Evolutionary conservation across 1,284 basidiomycete genomes (phyloP).

Genomic region (Trametes sp.): DNA sequence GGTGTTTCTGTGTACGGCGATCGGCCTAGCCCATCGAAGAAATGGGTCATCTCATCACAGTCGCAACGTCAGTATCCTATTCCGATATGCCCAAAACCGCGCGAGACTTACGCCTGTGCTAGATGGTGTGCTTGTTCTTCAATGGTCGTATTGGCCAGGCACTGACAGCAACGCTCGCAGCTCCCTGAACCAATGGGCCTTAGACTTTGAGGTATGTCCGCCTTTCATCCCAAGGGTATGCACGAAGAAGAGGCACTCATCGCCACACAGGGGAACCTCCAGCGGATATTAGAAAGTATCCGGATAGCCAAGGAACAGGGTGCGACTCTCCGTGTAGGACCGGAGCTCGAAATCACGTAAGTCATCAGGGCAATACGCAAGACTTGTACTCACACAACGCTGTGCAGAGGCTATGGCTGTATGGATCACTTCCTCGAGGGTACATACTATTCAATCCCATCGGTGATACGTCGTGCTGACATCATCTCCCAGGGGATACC

Average conservation of each 20-base stretch:
- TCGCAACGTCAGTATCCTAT: slow-evolving; percentile 51
- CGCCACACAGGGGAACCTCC: slow-evolving; percentile 78
- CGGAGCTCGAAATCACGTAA: slow-evolving; percentile 97
- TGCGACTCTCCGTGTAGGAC: slow-evolving; percentile 95
- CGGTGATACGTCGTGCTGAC: background rate
- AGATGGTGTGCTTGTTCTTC: slow-evolving; percentile 52
- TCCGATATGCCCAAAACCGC: background rate
- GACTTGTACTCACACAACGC: background rate
- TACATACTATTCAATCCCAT: slow-evolving; percentile 32
- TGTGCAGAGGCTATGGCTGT: slow-evolving; percentile 88
- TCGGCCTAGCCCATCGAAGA: too few species aligned
- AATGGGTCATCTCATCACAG: slow-evolving; percentile 86
- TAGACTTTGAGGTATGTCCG: slow-evolving; percentile 83
- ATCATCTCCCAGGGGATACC: slow-evolving; percentile 76
- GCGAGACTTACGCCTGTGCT: background rate
- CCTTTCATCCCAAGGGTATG: background rate
- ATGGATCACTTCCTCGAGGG: slow-evolving; percentile 94
- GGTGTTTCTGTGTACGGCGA: background rate
- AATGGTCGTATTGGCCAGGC: too few species aligned
- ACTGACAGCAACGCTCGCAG: too few species aligned
- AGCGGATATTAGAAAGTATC: slow-evolving; percentile 92
- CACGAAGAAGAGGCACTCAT: background rate
- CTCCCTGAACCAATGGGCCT: slow-evolving; percentile 95
- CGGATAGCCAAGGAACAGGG: slow-evolving; percentile 86
- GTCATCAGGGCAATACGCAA: slow-evolving; percentile 39